Conservation (phyloP, 2,329 filamentous ascomycete genomes). For the Paecilomyces sp. region DNA sequence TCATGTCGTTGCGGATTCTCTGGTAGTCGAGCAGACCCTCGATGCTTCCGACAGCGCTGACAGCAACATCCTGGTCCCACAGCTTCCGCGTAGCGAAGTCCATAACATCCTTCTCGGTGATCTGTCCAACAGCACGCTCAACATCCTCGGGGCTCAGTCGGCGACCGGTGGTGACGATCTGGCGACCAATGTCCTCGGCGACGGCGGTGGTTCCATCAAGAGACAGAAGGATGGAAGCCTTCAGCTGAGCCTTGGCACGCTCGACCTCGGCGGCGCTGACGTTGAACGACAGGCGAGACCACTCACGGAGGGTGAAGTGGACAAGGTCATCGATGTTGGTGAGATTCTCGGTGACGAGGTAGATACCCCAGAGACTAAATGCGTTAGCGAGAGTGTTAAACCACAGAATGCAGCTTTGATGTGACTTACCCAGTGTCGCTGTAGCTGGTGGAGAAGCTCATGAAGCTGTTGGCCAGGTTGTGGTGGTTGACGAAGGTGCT, state of each 20-base stretch:
- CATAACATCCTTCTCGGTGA: slow-evolving; percentile 96
- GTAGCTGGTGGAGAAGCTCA: slow-evolving; percentile 99
- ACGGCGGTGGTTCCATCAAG: slow-evolving; percentile 96
- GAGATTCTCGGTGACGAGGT: slow-evolving; percentile 86
- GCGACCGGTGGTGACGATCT: slow-evolving; percentile 95
- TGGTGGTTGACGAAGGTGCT: slow-evolving; percentile 91
- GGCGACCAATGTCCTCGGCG: slow-evolving; percentile 96
- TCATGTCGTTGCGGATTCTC: slow-evolving; percentile 69
- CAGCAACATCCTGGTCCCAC: slow-evolving; percentile 94
- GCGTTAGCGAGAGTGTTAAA: slow-evolving; percentile 13
- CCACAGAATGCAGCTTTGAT: background rate
- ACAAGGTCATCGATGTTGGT: slow-evolving; percentile 88
- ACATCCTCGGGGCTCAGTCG: slow-evolving; percentile 89
- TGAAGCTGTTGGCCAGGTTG: slow-evolving; percentile 98
- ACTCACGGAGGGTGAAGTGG: slow-evolving; percentile 97
- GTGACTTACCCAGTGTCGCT: slow-evolving; percentile 86
- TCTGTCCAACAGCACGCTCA: slow-evolving; percentile 79
- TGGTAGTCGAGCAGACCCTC: slow-evolving; percentile 62
- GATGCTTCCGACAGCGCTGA: slow-evolving; percentile 87
- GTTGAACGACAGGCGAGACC: slow-evolving; percentile 86
- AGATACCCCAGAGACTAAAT: slow-evolving; percentile 95
- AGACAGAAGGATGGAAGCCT: slow-evolving; percentile 93
- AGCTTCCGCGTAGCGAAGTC: slow-evolving; percentile 89
- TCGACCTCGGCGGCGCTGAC: slow-evolving; percentile 88
- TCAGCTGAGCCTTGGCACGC: slow-evolving; percentile 98